Base-by-base conservation (phyloP, 306 rosid genomes). In the Pyrus betulifolia region DNA sequence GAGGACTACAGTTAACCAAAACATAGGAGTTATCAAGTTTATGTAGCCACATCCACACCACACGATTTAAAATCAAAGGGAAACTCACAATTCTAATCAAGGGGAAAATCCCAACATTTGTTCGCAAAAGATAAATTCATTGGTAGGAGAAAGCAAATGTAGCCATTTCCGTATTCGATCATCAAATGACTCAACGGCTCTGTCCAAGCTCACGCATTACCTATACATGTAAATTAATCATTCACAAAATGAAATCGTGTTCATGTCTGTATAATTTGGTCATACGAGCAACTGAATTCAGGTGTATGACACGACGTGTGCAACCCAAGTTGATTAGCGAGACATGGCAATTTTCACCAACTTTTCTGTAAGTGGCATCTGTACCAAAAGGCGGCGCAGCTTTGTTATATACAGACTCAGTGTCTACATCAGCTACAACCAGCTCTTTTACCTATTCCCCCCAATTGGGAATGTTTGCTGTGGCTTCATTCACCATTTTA, bases 401-500 rank as follows among this genome's bases (percentile, higher is more conserved):
- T 23, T n/a, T 15, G 45, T 74, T 74, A 46, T 64, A 28, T 31
- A 17, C 60, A 46, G 58, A 31, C 69, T 62, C 15, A 10, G 27
- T 59, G 46, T 63, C 70, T 31, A 17, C 52, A 44, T 59, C 69
- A 67, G 59, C 73, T 78, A 13, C 63, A 27, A 8, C 63, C 38
- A 11, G 30, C 68, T 65, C 67, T 21, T 70, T 52, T 67, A 28
- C 44, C 81, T 82, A 88, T 33, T 92, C 80, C 64, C 81, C 83
- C 97, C 98, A 93, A 78, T 90, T 93, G 35, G 96, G 94, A 86
- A 90, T 89, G 84, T 81, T 91, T 81, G 78, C 90, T 0, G 97
- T 88, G 62, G 98, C 98, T 80, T 91, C 98, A 68, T 93, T 93
- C 27, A 93, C 88, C 98, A 91, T 93, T 80, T 85, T 93, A 67